phyloP scores from a whole-genome alignment of 169 alveolate species.

The Eimeria maxima region DNA sequence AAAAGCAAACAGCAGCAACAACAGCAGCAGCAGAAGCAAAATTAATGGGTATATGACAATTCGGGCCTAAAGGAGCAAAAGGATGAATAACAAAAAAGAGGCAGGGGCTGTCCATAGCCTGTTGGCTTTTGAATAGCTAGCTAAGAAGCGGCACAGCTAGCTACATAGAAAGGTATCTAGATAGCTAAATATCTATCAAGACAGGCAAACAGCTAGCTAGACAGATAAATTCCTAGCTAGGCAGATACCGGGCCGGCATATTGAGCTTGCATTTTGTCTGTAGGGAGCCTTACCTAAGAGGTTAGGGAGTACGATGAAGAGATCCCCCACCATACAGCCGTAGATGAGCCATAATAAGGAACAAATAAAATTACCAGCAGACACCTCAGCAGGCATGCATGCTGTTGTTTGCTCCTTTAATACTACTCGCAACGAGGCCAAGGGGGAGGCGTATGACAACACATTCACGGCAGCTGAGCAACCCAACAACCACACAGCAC shows the following conservation, averaged over 20 bases:
- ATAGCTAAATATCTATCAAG: too few species aligned
- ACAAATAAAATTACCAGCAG: slow-evolving; percentile 55
- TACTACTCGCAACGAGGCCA: slow-evolving; percentile 69
- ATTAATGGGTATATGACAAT: too few species aligned
- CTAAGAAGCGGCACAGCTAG: too few species aligned
- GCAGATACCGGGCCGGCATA: too few species aligned
- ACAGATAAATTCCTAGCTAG: too few species aligned
- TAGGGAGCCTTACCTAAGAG: slow-evolving; percentile 27
- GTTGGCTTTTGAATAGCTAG: too few species aligned
- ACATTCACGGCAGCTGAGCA: slow-evolving; percentile 76
- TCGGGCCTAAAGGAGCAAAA: neutral
- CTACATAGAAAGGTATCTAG: neutral
- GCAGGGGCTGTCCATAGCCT: too few species aligned
- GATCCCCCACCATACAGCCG: slow-evolving; percentile 69
- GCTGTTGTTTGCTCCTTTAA: slow-evolving; percentile 75
- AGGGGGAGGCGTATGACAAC: slow-evolving; percentile 66
- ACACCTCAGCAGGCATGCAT: slow-evolving; percentile 69
- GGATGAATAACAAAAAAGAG: neutral
- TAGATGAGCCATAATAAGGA: slow-evolving; percentile 61
- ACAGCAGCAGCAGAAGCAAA: neutral
- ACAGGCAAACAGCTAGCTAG: too few species aligned
- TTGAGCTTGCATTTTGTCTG: too few species aligned
- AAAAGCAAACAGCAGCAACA: neutral
- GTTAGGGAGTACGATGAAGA: slow-evolving; percentile 73
- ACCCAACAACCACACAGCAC: too few species aligned